These are phyloP conservation scores for Saturnispora ahearnii DNA, from an alignment of 805 yeast genomes.

Conservation along the genomic window DNA sequence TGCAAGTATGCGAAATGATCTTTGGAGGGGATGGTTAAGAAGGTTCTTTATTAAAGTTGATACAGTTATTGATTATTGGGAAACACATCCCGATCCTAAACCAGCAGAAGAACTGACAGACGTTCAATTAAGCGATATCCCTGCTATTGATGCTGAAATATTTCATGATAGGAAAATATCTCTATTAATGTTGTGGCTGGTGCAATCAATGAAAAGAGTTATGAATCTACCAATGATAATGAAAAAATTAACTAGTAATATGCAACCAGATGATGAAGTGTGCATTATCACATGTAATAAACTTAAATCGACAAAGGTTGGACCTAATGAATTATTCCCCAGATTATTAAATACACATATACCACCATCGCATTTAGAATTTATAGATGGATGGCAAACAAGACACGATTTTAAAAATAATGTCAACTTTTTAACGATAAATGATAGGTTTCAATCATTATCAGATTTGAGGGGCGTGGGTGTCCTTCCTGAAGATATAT, in stretches of 20 bases:
- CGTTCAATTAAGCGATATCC: conserved; percentile 14
- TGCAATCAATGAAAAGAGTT: conserved; percentile 23
- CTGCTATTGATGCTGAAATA: conserved; percentile 15
- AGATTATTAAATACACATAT: conserved; percentile 15
- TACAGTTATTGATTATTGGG: conserved; percentile 15
- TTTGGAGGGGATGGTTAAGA: conserved; percentile 25
- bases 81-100: not conserved
- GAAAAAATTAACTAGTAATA: conserved; percentile 9
- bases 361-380: conserved; percentile 23
- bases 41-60: conserved; percentile 16
- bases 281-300: conserved; percentile 23
- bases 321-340: conserved; percentile 7
- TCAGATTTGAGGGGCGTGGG: conserved; percentile 22
- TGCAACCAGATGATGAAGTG: conserved; percentile 16
- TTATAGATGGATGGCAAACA: conserved; percentile 28
- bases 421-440: conserved; percentile 22
- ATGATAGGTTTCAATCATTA: conserved; percentile 17
- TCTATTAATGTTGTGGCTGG: conserved; percentile 24
- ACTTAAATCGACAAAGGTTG: conserved; percentile 15
- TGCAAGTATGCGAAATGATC: conserved; percentile 25
- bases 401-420: conserved; percentile 24
- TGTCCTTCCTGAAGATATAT: conserved; percentile 13
- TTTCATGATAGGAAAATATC: conserved; percentile 25
- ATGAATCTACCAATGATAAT: conserved; percentile 20
- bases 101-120: not conserved